Percentiles rank a stretch among this genome's conserved stretches.
Evolutionary conservation across 2,329 filamentous ascomycete species (phyloP).

Genomic region (Fusarium praegraminearum): DNA sequence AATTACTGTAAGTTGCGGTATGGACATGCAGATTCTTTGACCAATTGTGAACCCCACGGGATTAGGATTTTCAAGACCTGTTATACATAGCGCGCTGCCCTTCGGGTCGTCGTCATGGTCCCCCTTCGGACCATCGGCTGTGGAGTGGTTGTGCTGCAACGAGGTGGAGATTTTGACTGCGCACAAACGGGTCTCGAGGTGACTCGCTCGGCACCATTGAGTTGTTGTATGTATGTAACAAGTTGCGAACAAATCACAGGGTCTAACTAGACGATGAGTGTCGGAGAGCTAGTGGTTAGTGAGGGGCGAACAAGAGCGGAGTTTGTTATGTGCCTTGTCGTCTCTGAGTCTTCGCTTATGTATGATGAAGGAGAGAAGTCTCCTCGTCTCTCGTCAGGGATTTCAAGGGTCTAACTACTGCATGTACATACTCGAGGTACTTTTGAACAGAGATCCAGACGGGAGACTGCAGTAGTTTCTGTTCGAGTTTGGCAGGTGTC

Average conservation of each 20-base stretch:
- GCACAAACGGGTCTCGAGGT: slow-evolving; percentile 23
- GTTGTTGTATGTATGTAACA: background rate
- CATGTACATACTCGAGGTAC: background rate
- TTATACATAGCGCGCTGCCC: slow-evolving; percentile 37
- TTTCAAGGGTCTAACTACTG: background rate
- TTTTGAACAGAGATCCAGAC: slow-evolving; percentile 16
- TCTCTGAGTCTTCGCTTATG: background rate
- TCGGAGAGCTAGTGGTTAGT: slow-evolving; percentile 13
- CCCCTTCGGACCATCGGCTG: slow-evolving; percentile 46
- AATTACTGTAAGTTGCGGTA: slow-evolving; percentile 18
- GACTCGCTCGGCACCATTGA: slow-evolving; percentile 18
- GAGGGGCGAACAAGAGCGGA: slow-evolving; percentile 7
- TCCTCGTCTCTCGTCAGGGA: slow-evolving; percentile 3
- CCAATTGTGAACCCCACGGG: slow-evolving; percentile 29
- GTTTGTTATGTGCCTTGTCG: background rate
- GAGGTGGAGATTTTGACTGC: slow-evolving; percentile 35
- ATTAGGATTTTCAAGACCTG: slow-evolving; percentile 2
- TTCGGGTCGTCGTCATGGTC: slow-evolving; percentile 47
- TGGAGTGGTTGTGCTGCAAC: slow-evolving; percentile 31
- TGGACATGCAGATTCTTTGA: slow-evolving; percentile 33
- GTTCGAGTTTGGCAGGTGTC: slow-evolving; percentile 2
- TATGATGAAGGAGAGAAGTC: background rate
- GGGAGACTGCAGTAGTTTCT: slow-evolving; percentile 16
- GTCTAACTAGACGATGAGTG: background rate
- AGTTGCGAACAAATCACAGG: slow-evolving; percentile 39